Base-by-base conservation (phyloP, 306 rosid species). In the Ammopiptanthus mongolicus region DNA sequence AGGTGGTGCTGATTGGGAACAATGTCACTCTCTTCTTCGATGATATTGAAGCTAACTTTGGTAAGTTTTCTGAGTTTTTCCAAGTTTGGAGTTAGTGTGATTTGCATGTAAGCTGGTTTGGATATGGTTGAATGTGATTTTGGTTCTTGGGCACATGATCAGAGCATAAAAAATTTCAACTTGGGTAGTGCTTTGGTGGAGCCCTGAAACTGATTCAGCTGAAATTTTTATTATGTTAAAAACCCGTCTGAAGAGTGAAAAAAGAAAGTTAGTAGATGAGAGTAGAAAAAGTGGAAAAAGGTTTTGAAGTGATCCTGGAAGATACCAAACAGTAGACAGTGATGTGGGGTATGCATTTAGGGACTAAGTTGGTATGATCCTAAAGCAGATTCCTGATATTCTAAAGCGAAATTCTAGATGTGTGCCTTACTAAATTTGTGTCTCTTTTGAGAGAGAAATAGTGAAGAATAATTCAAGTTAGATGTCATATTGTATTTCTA, bases 31-130 rank as follows among this genome's bases (percentile, higher is more conserved):
- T 84, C 53, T 92, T 98, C 41, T 92, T 92, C 83, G 97, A 89
- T 57, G 97, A 89, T 80, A 82, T 92, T 56, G 99, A 92, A 84
- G 97, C 99, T 80, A 90, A 84, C 90, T 96, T 96, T 78, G 91
- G 99, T 96, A 69, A 84, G 96, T 82, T n/a, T n/a, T n/a, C n/a
- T n/a, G n/a, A n/a, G 81, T 41, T 2, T 10, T 25, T 56, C 14
- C 6, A 14, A 34, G 25, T 79, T 51, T 42, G 61, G 52, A 53
- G 48, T 23, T 21, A 9, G 17, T 55, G 75, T 56, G 33, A 6
- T 48, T 34, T 80, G 68, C 44, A 57, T 78, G 19, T 17, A 42
- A 48, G 55, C 65, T 33, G 23, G 12, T 81, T 61, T 64, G 68
- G 41, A 17, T 50, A 10, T 6, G 63, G 58, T 31, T 78, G 58